These are phyloP conservation scores for Crotalaria pallida DNA, from an alignment of 306 rosid genomes.

Conservation along the genomic window DNA sequence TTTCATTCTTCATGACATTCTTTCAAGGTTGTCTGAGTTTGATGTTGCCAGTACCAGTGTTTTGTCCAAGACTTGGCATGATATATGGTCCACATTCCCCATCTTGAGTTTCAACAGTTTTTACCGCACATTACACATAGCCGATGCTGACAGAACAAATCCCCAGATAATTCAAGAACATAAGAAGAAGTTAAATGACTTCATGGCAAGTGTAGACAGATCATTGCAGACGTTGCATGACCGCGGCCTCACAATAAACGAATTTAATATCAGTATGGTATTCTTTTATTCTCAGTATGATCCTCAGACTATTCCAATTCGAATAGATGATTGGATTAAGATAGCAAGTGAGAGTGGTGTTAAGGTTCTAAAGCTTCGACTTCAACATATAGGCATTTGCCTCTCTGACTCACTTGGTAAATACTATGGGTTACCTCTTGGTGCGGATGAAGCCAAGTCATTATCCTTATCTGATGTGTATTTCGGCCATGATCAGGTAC, in stretches of 20 bases:
- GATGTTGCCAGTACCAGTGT: not conserved
- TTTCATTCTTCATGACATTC: conserved; percentile 14
- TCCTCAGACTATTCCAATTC: no score
- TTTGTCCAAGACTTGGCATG: not conserved
- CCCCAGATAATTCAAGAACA: not conserved
- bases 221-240: no score
- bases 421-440: not conserved
- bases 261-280: no score
- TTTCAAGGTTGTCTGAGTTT: conserved; percentile 4
- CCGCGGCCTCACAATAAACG: no score
- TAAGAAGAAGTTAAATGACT: not conserved
- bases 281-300: no score
- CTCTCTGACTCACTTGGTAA: no score
- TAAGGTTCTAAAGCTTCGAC: no score
- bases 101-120: not conserved
- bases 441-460: not conserved
- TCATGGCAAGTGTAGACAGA: no score
- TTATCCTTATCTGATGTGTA: not conserved
- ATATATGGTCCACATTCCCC: not conserved
- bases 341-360: no score
- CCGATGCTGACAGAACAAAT: not conserved
- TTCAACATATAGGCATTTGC: no score
- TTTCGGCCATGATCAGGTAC: not conserved
- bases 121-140: not conserved
- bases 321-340: no score